These are phyloP conservation scores for Quercus lobata DNA, from an alignment of 331 rosid species.

Conservation along the genomic window DNA sequence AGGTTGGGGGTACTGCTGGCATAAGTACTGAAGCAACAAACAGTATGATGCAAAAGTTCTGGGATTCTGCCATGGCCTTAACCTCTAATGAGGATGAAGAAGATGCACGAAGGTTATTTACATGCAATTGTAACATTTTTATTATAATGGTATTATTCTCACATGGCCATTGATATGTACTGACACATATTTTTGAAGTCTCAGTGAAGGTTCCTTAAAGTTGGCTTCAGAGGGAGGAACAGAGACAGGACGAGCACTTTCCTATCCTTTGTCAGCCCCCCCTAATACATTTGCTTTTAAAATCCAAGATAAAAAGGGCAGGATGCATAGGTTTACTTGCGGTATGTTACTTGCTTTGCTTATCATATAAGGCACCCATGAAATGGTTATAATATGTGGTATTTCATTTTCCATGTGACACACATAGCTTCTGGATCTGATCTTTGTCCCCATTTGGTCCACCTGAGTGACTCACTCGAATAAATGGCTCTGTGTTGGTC, in stretches of 20 bases:
- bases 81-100: slow-evolving; percentile 69
- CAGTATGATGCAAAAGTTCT: slow-evolving; percentile 85
- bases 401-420: slow-evolving; percentile 1
- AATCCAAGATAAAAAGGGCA: slow-evolving; percentile 78
- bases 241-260: slow-evolving; percentile 49
- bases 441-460: not conserved
- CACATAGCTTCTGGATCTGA: slow-evolving; percentile 8
- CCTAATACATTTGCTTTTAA: slow-evolving; percentile 64
- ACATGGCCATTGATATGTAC: slow-evolving; percentile 2
- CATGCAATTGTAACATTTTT: slow-evolving; percentile 9
- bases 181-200: slow-evolving; percentile 27
- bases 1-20: slow-evolving; percentile 77
- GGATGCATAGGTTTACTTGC: slow-evolving; percentile 85
- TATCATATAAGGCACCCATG: not conserved
- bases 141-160: not conserved
- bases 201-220: slow-evolving; percentile 77
- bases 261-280: slow-evolving; percentile 39
- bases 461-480: not conserved
- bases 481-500: not conserved
- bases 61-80: slow-evolving; percentile 96
- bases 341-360: slow-evolving; percentile 47
- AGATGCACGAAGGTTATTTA: slow-evolving; percentile 64
- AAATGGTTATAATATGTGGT: not conserved
- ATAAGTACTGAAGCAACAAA: slow-evolving; percentile 62
- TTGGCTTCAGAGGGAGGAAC: slow-evolving; percentile 80